Evolutionary conservation across 139 green algal genomes (phyloP), one percentile per base, ranked within the genome.

Genomic region (Monoraphidium neglectum): DNA sequence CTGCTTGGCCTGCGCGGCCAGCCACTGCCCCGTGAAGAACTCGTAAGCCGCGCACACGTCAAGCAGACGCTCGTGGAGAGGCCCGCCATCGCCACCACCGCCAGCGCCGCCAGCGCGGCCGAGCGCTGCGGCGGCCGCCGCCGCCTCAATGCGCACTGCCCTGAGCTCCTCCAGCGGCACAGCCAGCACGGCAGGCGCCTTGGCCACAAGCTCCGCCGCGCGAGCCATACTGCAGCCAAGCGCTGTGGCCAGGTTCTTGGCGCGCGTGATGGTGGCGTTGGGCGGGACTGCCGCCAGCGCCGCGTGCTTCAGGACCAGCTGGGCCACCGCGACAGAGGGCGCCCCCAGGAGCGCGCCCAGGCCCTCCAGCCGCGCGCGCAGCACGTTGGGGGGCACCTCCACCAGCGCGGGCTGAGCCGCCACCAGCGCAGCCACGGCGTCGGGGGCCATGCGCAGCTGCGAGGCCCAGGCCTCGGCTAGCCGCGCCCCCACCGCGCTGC

Each of bases 21-120:
- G 56, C 85, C 85, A 90, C 21, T 90, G 81, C 61, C 78, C 77
- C 26, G 81, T 87, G 79, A 83, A 90, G 64, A 67, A 90, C 79
- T 90, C 85, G 32, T 86, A 87, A 3, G 73, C 71, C 8, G 81
- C 81, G n/a, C 47, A 77, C 59, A 82, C 40, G 36, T 72, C 37
- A 16, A 78, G 46, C 65, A 79, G 36, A 3, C 47, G 59, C 6
- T 72, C 77, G 2, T 57, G 26, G 26, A 46, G 26, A 10, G 83
- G n/a, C n/a, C n/a, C n/a, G n/a, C n/a, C n/a, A n/a, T n/a, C n/a
- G n/a, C n/a, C n/a, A n/a, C n/a, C n/a, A n/a, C n/a, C 79, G 46
- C 72, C 72, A 12, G 32, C 60, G 1, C 53, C 40, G 60, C 28
- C 57, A 32, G n/a, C 40, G 24, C 53, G 28, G 12, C 16, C 46